Conservation (phyloP, 306 rosid genomes). For the Medicago arabica region DNA sequence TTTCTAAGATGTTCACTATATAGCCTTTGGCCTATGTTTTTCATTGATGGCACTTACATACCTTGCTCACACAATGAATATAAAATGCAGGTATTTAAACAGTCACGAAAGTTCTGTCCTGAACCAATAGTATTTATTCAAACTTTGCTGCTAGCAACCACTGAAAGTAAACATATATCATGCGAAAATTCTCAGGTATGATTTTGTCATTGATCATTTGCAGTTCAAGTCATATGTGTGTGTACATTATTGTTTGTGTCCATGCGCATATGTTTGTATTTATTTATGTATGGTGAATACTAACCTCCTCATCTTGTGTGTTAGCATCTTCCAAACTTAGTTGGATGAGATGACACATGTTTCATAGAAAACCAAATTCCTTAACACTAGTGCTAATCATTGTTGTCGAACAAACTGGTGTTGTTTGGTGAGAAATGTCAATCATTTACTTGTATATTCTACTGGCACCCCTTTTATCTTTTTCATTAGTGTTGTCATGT, state of each 20-base stretch:
- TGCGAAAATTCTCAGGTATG: constrained; percentile 70
- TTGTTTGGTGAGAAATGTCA: too few relatives aligned
- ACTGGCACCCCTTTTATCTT: too few relatives aligned
- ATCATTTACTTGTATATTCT: constrained; percentile 21
- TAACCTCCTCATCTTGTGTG: constrained; percentile 9
- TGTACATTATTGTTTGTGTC: background rate
- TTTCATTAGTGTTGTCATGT: too few relatives aligned
- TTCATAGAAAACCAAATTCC: background rate
- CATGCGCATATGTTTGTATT: background rate
- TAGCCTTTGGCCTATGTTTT: constrained; percentile 4
- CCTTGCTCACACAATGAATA: constrained; percentile 38
- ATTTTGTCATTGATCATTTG: constrained; percentile 25
- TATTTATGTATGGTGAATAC: background rate
- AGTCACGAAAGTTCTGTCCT: constrained; percentile 83
- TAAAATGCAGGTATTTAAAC: constrained; percentile 66
- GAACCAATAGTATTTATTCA: constrained; percentile 76
- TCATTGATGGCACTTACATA: constrained; percentile 30
- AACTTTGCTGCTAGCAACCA: constrained; percentile 62
- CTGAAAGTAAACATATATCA: constrained; percentile 50
- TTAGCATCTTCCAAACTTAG: background rate
- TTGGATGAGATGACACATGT: background rate
- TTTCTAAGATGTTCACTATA: background rate
- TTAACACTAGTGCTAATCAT: background rate
- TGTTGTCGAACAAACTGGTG: background rate
- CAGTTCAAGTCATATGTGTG: constrained; percentile 5